Conservation (phyloP, 2,329 filamentous ascomycete species). For the Monosporascus sp. region DNA sequence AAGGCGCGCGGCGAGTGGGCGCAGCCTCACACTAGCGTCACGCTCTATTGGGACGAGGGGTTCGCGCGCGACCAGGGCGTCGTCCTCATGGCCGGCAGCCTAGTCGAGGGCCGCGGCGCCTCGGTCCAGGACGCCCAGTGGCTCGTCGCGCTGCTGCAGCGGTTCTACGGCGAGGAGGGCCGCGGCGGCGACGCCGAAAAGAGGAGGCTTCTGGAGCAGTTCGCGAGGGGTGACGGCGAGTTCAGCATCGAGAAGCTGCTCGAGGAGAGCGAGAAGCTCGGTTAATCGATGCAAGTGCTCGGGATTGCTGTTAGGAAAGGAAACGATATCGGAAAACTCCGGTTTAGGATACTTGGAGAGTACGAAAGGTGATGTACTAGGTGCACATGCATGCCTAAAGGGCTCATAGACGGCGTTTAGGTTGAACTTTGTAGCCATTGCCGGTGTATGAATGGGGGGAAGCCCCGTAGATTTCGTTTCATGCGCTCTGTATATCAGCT, state of each 20-base stretch:
- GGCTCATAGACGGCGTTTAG: slow-evolving; percentile 2
- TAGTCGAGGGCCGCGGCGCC: slow-evolving; percentile 72
- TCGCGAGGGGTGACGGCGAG: slow-evolving; percentile 68
- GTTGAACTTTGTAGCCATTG: neutral
- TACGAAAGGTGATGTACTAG: neutral
- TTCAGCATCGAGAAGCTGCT: slow-evolving; percentile 84
- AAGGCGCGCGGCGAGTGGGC: slow-evolving; percentile 87
- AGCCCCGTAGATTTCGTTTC: neutral
- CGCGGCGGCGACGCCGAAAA: slow-evolving; percentile 58
- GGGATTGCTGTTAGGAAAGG: neutral
- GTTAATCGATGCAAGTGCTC: slow-evolving; percentile 22
- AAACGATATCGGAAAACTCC: too few relatives aligned
- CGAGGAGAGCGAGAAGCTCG: slow-evolving; percentile 82
- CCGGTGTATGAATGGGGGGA: neutral
- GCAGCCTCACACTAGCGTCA: slow-evolving; percentile 87
- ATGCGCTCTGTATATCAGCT: neutral
- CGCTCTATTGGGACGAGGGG: slow-evolving; percentile 71
- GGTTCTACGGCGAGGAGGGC: slow-evolving; percentile 69
- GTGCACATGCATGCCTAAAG: neutral
- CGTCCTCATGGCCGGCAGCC: slow-evolving; percentile 79
- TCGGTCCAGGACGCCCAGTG: slow-evolving; percentile 79
- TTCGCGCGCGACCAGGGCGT: slow-evolving; percentile 68
- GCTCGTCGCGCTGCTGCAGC: slow-evolving; percentile 87
- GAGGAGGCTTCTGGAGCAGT: slow-evolving; percentile 72
- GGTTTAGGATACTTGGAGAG: neutral